Base-by-base conservation (phyloP, 805 yeast species). In the Maudiozyma saulgeensis region DNA sequence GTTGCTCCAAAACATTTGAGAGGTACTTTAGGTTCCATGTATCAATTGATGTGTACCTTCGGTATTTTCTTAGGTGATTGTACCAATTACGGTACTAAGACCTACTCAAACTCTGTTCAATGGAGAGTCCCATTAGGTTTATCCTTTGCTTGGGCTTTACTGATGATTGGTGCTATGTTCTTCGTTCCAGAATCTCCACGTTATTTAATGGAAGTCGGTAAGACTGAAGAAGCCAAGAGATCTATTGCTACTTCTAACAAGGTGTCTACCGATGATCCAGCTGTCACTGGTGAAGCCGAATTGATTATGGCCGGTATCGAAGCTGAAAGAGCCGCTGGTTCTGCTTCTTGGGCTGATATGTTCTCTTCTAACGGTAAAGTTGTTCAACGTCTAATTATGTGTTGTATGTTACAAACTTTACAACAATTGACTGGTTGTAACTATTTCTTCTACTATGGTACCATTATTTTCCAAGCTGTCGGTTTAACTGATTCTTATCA, bases 31-130 rank as follows among this genome's bases (percentile, higher is more conserved):
- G 44, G 44, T 42, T 42, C 44, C 23, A 42, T 42, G 44, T 83
- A 76, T 73, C 88, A 83, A 68, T 71, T 83, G 64, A 78, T 76
- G 76, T 77, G 81, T 55, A 81, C 88, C 35, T 68, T 78, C 44
- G 88, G 87, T 70, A 83, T 83, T 60, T 81, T 83, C 69, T 70
- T 83, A 57, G 89, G 88, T 65, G 81, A 82, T 75, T 82, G 87
- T 68, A 74, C 82, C 47, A 80, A 79, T 51, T 83, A 75, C 64
- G 88, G 87, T 66, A 80, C 86, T 51, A 77, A 78, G 56, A 53
- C 48, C 16, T 69, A 68, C 62, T 73, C 76, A 62, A 82, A 82
- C 72, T 82, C 90, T 43, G 87, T 67, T 7, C 84, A 80, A 69
- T 83, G 88, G 88, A 79, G 88, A 77, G 74, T 82, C 55, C 84